Conservation (phyloP, 2,329 filamentous ascomycete genomes). For the Cladorrhinum sp. region DNA sequence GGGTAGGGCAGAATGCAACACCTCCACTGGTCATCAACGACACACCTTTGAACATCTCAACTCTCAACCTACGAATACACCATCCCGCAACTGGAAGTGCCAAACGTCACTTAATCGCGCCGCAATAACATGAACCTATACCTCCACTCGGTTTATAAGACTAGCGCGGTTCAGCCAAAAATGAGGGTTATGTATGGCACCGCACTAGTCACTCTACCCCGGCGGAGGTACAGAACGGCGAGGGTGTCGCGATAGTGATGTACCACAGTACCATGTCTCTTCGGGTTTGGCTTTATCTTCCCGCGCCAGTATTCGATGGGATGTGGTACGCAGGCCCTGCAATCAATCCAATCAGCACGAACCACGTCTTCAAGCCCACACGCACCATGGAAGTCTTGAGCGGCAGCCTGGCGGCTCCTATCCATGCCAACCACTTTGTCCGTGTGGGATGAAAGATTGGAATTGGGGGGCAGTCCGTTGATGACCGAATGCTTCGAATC, state of each 20-base stretch:
- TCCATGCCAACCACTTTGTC: conserved; percentile 18
- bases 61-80: neutral
- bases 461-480: conserved; percentile 15
- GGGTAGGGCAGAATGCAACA: neutral
- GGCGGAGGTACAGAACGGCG: too few relatives aligned
- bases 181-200: too few relatives aligned
- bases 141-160: too few relatives aligned
- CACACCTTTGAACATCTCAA: neutral
- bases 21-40: neutral
- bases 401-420: conserved; percentile 23
- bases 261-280: conserved; percentile 17
- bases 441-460: conserved; percentile 12
- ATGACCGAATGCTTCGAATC: neutral
- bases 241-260: conserved; percentile 19
- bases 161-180: too few relatives aligned
- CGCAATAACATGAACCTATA: conserved; percentile 11
- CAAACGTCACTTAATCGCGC: neutral
- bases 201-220: conserved; percentile 1
- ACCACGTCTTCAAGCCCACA: conserved; percentile 36
- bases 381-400: conserved; percentile 26
- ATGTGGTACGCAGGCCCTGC: conserved; percentile 28
- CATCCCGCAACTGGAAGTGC: conserved; percentile 1
- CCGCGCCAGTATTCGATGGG: conserved; percentile 31
- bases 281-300: conserved; percentile 30
- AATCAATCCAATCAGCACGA: conserved; percentile 32